A percentile compares a stretch with the other conserved stretches of the same genome.
These are phyloP conservation scores for Sanghuangporus weigelae DNA, from an alignment of 1,284 basidiomycete genomes.

Conservation along the genomic window DNA sequence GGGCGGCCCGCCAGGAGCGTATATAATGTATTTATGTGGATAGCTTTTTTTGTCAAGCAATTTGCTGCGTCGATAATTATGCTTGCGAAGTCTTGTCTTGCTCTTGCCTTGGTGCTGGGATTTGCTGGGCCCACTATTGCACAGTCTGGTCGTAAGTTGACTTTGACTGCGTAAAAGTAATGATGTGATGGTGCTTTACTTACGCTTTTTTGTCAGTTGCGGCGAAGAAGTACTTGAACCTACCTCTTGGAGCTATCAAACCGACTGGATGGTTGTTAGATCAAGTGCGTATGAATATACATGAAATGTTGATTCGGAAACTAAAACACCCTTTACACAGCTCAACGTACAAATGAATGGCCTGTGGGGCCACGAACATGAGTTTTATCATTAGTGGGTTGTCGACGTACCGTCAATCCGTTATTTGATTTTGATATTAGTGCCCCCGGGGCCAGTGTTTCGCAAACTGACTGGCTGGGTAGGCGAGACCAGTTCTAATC, in stretches of 20 bases:
- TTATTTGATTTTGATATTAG: background rate
- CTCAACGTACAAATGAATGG: conserved; percentile 49
- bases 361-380: conserved; percentile 49
- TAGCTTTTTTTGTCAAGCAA: background rate
- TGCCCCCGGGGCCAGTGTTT: conserved; percentile 31
- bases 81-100: background rate
- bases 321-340: conserved; percentile 24
- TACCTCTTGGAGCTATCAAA: conserved; percentile 43
- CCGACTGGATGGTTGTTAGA: conserved; percentile 50
- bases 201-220: conserved; percentile 34
- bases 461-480: conserved; percentile 50
- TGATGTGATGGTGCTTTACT: background rate
- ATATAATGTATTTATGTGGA: background rate
- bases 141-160: conserved; percentile 2
- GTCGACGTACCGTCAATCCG: background rate
- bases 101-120: background rate
- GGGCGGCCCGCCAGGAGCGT: background rate
- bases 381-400: conserved; percentile 49
- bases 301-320: background rate
- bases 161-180: background rate
- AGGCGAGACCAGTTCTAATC: background rate
- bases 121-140: background rate
- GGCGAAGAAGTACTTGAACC: conserved; percentile 43
- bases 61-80: background rate
- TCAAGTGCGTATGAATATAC: conserved; percentile 32